Conservation (phyloP, 495 filamentous ascomycete genomes). For the Lepraria neglecta region DNA sequence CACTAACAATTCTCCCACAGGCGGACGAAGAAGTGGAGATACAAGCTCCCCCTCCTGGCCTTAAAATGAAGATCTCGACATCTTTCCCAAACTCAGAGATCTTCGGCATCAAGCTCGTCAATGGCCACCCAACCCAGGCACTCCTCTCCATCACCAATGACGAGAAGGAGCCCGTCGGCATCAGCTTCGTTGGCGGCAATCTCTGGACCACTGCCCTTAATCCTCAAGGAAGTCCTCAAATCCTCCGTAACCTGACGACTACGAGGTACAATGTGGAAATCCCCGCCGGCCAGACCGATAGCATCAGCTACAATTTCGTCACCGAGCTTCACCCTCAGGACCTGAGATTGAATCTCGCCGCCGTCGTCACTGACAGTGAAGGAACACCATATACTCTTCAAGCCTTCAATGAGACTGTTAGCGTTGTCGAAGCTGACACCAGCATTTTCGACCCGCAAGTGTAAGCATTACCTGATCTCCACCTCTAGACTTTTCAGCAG, state of each 20-base stretch:
- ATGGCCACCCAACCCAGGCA: constrained; percentile 79
- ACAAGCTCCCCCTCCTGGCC: constrained; percentile 46
- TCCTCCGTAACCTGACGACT: constrained; percentile 79
- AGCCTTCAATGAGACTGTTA: constrained; percentile 82
- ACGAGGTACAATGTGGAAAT: constrained; percentile 67
- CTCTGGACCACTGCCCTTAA: constrained; percentile 53
- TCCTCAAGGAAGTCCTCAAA: constrained; percentile 45
- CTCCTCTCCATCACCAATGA: constrained; percentile 77
- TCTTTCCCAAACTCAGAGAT: constrained; percentile 84
- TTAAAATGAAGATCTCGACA: constrained; percentile 69
- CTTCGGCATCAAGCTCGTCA: constrained; percentile 93
- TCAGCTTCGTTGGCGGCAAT: constrained; percentile 72
- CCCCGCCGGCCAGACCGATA: constrained; percentile 68
- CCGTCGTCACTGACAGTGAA: constrained; percentile 61
- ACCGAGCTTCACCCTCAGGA: constrained; percentile 94
- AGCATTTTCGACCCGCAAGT: constrained; percentile 95
- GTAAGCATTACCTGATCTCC: constrained; percentile 45
- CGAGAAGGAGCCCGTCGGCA: constrained; percentile 66
- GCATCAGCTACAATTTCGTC: constrained; percentile 73
- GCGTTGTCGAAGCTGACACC: constrained; percentile 84
- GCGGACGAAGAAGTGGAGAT: constrained; percentile 41
- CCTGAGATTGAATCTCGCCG: constrained; percentile 67
- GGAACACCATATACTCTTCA: constrained; percentile 65
- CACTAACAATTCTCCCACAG: constrained; percentile 1
- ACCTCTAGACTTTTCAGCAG: background rate